Evolutionary conservation across 768 basidiomycete species (phyloP), one percentile per base, ranked within the genome.

Genomic region (Suillus lakei): DNA sequence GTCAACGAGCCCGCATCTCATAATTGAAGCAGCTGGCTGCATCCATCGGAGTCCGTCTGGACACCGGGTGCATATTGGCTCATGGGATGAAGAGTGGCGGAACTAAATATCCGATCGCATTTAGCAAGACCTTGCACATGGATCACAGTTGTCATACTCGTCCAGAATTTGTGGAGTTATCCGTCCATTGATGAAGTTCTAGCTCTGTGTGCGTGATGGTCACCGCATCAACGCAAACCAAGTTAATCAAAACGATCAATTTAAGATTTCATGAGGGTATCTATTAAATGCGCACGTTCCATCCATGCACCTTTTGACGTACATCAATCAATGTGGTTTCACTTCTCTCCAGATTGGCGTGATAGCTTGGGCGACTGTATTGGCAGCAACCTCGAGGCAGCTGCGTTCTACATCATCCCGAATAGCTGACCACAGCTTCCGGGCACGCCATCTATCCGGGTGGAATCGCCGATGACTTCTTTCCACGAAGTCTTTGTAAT

Each of bases 391-490:
- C 74, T 89, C 90, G 68, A 90, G 76, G 68, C 82, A 87, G 44
- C 80, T 81, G 66, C 86, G 82, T 70, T 87, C 84, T 54, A 82
- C 77, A 56, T 88, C 87, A 65, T 91, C 88, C 28, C 73, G 69
- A 55, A 91, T 82, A 55, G 85, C 85, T 64, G 80, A 80, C 71
- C 91, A 80, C 41, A 93, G 77, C 34, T 85, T 85, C 48, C 89
- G 82, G 36, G 89, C 87, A 50, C 87, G 81, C 93, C 91, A 95
- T 66, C 90, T 79, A 74, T 94, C 92, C 2, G 91, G 91, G 69
- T 93, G 93, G 74, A 93, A 94, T 60, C 91, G 79, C 46, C 86
- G 83, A 70, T 92, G 85, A 69, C 88, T 90, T 71, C 86, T 87
- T 77, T 91, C 86, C 4, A 94, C 82, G 63, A 93, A 83, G 2